A percentile compares a stretch with the other conserved stretches of the same genome.
Conservation (phyloP, 2,329 filamentous ascomycete species). For the Rugonectria rugulosa region DNA sequence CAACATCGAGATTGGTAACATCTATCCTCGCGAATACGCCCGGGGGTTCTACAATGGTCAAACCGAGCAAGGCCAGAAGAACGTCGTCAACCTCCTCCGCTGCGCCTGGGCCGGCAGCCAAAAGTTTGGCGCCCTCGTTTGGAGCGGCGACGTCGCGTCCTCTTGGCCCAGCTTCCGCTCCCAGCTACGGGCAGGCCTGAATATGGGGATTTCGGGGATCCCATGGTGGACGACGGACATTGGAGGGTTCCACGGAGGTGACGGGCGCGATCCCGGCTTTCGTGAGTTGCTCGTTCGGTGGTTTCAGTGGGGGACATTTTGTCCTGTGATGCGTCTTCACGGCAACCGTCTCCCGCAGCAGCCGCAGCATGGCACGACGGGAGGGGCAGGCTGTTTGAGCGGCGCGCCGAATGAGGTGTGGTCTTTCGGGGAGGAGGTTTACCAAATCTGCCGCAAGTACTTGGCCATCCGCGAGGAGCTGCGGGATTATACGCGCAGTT, state of each 20-base stretch:
- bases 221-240: constrained; percentile 78
- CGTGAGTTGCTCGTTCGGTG: constrained; percentile 70
- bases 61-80: constrained; percentile 57
- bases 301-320: constrained; percentile 75
- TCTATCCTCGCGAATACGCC: constrained; percentile 66
- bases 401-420: constrained; percentile 72
- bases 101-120: constrained; percentile 64
- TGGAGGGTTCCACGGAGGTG: constrained; percentile 72
- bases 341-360: constrained; percentile 68
- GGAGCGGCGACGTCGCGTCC: constrained; percentile 72
- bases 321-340: constrained; percentile 72
- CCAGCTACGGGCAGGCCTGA: constrained; percentile 69
- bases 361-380: constrained; percentile 44
- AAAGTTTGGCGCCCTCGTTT: constrained; percentile 70
- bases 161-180: constrained; percentile 67
- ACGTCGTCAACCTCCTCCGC: constrained; percentile 63
- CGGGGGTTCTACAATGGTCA: constrained; percentile 68
- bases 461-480: constrained; percentile 65
- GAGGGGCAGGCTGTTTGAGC: constrained; percentile 52
- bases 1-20: constrained; percentile 60
- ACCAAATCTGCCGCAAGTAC: constrained; percentile 67
- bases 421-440: constrained; percentile 69
- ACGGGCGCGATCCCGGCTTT: constrained; percentile 62
- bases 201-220: constrained; percentile 70
- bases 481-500: constrained; percentile 61